Base-by-base conservation (phyloP, 306 rosid genomes). In the Quercus engelmannii region DNA sequence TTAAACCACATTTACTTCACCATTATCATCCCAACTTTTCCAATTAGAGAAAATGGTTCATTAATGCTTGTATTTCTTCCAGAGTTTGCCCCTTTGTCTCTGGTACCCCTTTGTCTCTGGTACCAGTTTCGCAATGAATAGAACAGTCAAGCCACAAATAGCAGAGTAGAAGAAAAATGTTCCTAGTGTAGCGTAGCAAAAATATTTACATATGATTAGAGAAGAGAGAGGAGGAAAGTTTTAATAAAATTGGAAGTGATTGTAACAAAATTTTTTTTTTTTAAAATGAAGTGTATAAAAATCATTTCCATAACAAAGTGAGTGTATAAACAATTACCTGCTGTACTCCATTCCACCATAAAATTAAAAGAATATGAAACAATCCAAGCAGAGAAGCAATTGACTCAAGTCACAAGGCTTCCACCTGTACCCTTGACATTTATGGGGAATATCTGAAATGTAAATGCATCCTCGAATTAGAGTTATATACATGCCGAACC, bases 341-440 rank as follows among this genome's bases (percentile, higher is more conserved):
- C 58, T 59, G 77, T 75, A 77, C 85, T 87, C 90, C 90, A 84
- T 58, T 84, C 84, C 76, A 80, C 41, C 74, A 87, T 72, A n/a
- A 82, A 76, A 74, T 77, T 87, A 51, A 78, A 87, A 12, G 82
- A 33, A 56, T 76, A 81, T 1, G 79, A 19, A 4, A 82, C 41
- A 4, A 87, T 81, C 86, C 86, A 84, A 31, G 83, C 82, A 70
- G 73, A 78, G 59, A 79, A 79, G 78, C 83, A 78, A 63, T 76
- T 68, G 14, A 55, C 76, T 57, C 61, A 2, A 13, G 81, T 81
- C 55, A 73, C 49, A 38, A 87, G 83, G 79, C 86, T 84, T 71
- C 90, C 90, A 1, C 84, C 86, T 4, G 84, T 81, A 23, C 90
- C 87, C 73, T 87, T 81, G 51, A 87, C 79, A 31, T 78, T 87